Base-by-base conservation (phyloP, 139 green algal species). In the Micractinium conductrix region DNA sequence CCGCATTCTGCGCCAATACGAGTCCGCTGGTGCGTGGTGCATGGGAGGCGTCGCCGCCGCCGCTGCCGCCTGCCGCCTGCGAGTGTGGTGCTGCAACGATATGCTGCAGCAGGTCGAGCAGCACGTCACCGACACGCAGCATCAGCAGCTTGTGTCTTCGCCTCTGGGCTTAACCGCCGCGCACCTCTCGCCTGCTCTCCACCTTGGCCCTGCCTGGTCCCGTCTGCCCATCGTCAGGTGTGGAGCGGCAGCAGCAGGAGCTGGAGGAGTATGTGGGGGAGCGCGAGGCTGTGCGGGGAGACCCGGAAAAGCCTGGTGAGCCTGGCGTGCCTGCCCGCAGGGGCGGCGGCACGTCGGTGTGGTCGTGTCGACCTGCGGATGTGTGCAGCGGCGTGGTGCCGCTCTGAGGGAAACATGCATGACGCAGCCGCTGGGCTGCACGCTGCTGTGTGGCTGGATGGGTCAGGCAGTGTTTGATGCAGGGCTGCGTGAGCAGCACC, bases 1-100 rank as follows among this genome's bases (percentile, higher is more conserved):
- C 55, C 53, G 76, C 24, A 82, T 82, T 53, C 58, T 73, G 55
- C 76, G 76, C 63, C 76, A 82, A 28, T 82, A 82, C 42, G 76
- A 82, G 26, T 30, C 53, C 38, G 16, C 53, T 73, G 76, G 76
- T 82, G 76, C 48, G 37, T 7, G 17, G 48, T 22, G 38, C 37
- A 38, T 53, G 37, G 26, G 58, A 10, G 76, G 50, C 17, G 50
- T 19, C 6, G 37, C 33, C 35, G 50, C 74, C 19, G 72, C 44
- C 44, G 16, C 72, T 4, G 30, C 45, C n/a, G n/a, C 45, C 44
- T 14, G 68, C 35, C 38, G n/a, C 45, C 44, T 14, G 68, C 35
- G 22, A 44, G 65, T 44, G 8, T 72, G 35, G 1, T 38, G 12
- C 43, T 40, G n/a, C 14, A 16, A 24, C 3, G 28, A 4, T 12